Evolutionary conservation across 139 green algal genomes (phyloP), one percentile per base, ranked within the genome.

Genomic region (Trebouxia sp.): DNA sequence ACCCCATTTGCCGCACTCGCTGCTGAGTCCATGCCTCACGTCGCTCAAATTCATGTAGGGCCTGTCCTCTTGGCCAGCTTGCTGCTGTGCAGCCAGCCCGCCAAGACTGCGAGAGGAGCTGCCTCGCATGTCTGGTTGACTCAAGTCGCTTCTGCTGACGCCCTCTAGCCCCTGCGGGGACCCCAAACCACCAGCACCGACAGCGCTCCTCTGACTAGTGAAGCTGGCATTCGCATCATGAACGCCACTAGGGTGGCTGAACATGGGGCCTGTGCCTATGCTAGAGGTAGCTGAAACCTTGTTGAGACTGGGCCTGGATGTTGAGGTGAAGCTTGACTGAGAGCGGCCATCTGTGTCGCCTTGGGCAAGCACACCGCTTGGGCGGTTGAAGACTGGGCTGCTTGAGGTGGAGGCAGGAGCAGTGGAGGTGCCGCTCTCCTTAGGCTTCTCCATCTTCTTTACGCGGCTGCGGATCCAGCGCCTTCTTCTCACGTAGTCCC

Each of bases 401-500:
- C 17, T 50, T 1, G 66, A 30, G 50, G 38, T 14, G 8, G 66
- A 76, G 66, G 28, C 11, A 8, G 39, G n/a, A 39, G 28, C 58
- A 35, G 38, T 35, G 50, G 20, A 17, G 20, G 20, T 22, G 26
- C 26, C 50, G 20, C 38, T 17, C 15, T 26, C 17, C 66, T 76
- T 38, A 26, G 17, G 11, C 66, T 50, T 38, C 9, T 15, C 66
- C 35, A 38, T 38, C 66, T 76, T 76, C 39, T n/a, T 48, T 10
- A 88, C 83, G 28, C 88, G 88, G 6, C 79, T 86, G 67, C 91
- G 87, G 5, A 93, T 55, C 90, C 90, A 95, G 17, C 91, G 76
- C 30, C 91, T 78, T 12, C 86, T 80, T 22, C 91, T 67, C 32
- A 95, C 91, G 83, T 91, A 95, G 84, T 92, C 86, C n/a, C 75